These are phyloP conservation scores for Chamaecyparis obtusa DNA, from an alignment of 75 land plant genomes.

Conservation along the genomic window DNA sequence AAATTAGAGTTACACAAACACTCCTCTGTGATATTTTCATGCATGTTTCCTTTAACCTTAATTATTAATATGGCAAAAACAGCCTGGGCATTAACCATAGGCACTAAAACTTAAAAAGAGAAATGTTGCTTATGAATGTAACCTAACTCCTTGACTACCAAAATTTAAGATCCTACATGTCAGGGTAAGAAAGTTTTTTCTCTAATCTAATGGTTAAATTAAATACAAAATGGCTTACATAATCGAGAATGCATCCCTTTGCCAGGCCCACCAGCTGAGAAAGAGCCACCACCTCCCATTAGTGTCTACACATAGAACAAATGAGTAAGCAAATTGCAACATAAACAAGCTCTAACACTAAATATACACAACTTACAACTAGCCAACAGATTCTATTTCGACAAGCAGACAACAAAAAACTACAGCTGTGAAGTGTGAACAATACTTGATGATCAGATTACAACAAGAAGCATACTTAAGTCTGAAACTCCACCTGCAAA, in stretches of 20 bases:
- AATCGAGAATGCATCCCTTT: constrained; percentile 52
- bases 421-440: not conserved
- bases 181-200: not conserved
- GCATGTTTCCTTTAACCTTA: not conserved
- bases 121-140: not conserved
- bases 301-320: constrained; percentile 21
- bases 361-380: not conserved
- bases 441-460: not conserved
- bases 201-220: not conserved
- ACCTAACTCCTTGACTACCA: not conserved
- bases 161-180: not conserved
- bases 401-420: not conserved
- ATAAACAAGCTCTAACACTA: not conserved
- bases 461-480: not conserved
- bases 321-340: not conserved
- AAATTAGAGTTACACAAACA: not conserved
- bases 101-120: not conserved
- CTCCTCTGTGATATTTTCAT: not conserved
- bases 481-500: constrained; percentile 52
- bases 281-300: constrained; percentile 44
- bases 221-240: constrained; percentile 16
- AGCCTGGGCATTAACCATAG: not conserved
- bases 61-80: not conserved
- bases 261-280: constrained; percentile 51
- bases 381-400: not conserved